Evolutionary conservation across 2,329 filamentous ascomycete species (phyloP).

Genomic region (Aureobasidium sp.): DNA sequence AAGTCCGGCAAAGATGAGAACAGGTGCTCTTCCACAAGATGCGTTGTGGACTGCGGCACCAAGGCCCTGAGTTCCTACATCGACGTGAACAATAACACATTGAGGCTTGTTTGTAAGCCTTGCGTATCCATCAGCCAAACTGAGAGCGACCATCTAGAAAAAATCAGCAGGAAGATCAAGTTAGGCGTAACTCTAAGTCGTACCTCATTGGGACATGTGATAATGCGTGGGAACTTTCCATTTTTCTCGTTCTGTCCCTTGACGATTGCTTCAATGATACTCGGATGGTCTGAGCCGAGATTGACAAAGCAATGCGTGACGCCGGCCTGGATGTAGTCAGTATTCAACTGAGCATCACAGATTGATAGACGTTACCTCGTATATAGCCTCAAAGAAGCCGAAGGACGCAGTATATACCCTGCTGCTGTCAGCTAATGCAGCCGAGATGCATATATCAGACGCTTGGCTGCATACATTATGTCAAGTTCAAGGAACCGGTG

Average conservation of each 20-base stretch:
- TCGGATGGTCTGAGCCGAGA: slow-evolving; percentile 64
- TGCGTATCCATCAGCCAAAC: slow-evolving; percentile 76
- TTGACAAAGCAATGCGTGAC: slow-evolving; percentile 57
- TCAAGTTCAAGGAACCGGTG: background rate
- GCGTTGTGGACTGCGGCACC: slow-evolving; percentile 74
- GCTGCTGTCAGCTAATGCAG: background rate
- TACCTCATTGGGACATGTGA: slow-evolving; percentile 75
- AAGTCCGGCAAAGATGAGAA: slow-evolving; percentile 70
- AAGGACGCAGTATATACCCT: slow-evolving; percentile 63
- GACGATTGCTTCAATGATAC: slow-evolving; percentile 72
- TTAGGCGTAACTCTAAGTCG: background rate
- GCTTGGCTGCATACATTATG: slow-evolving; percentile 3
- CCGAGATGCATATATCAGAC: background rate
- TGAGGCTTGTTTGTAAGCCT: slow-evolving; percentile 64
- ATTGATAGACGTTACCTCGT: slow-evolving; percentile 45
- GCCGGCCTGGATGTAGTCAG: slow-evolving; percentile 34
- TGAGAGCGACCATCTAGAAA: slow-evolving; percentile 65
- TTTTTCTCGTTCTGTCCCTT: slow-evolving; percentile 62
- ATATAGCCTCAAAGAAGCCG: slow-evolving; percentile 75
- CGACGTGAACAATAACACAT: slow-evolving; percentile 71
- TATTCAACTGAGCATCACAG: background rate
- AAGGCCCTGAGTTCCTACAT: slow-evolving; percentile 72
- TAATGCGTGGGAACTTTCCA: slow-evolving; percentile 60
- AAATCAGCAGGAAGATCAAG: background rate
- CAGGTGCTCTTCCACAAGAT: slow-evolving; percentile 62